A percentile compares a stretch with the other conserved stretches of the same genome.
Conservation (phyloP, 805 yeast genomes). For the Yarrowia sp. region DNA sequence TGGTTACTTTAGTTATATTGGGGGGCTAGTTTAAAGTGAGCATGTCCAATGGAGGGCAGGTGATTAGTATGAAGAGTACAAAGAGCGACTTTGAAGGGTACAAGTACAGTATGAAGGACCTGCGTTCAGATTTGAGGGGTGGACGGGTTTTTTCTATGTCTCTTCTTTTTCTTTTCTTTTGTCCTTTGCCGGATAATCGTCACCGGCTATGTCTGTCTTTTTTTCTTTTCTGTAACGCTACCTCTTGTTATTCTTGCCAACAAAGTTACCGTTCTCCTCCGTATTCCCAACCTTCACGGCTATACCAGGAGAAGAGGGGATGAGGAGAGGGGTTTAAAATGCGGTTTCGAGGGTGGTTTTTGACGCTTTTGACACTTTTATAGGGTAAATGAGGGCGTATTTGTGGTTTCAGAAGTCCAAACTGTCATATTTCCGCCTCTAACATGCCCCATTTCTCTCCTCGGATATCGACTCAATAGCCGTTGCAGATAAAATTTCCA, state of each 20-base stretch:
- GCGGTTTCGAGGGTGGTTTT: not conserved
- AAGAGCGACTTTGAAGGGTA: too few species aligned
- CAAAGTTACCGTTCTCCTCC: constrained; percentile 14
- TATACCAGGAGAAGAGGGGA: constrained; percentile 38
- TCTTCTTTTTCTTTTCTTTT: too few species aligned
- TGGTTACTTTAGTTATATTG: not conserved
- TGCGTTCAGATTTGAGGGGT: too few species aligned
- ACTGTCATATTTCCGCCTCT: not conserved
- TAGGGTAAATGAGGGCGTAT: too few species aligned
- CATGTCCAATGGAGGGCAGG: not conserved
- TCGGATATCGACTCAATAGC: constrained; percentile 36
- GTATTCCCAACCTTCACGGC: constrained; percentile 27
- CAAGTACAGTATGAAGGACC: too few species aligned
- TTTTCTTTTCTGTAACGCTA: too few species aligned
- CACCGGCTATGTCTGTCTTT: not conserved
- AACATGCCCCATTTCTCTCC: not conserved
- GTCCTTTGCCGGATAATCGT: too few species aligned
- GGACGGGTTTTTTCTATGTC: too few species aligned
- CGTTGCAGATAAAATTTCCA: constrained; percentile 28
- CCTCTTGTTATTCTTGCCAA: not conserved
- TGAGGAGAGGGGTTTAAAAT: not conserved
- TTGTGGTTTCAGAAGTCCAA: too few species aligned
- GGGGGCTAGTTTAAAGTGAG: not conserved
- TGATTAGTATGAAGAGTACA: too few species aligned
- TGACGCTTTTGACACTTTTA: not conserved